phyloP scores from a whole-genome alignment of 2,329 filamentous ascomycete species.

The Pseudogymnoascus sp. region DNA sequence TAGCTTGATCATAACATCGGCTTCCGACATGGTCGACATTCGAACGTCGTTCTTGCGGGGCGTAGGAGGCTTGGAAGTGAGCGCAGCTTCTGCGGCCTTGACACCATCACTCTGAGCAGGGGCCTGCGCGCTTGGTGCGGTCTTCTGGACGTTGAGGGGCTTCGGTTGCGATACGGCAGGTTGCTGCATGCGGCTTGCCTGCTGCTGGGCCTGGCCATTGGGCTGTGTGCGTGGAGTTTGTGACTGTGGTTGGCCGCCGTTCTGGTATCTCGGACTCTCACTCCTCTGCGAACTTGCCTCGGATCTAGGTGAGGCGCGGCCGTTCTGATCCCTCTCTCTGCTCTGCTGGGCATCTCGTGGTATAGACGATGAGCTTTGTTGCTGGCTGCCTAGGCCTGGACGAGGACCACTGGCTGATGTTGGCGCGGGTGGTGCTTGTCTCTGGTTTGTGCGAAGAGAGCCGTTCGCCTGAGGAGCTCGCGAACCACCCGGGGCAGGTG shows the following conservation, averaged over 20 bases:
- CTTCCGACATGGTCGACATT: slow-evolving; percentile 98
- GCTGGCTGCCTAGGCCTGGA: slow-evolving; percentile 44
- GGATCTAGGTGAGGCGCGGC: slow-evolving; percentile 35
- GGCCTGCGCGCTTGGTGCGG: slow-evolving; percentile 36
- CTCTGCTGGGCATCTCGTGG: slow-evolving; percentile 27
- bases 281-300: slow-evolving; percentile 32
- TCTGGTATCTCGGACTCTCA: slow-evolving; percentile 34
- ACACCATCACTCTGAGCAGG: slow-evolving; percentile 56
- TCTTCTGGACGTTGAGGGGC: slow-evolving; percentile 64
- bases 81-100: slow-evolving; percentile 82
- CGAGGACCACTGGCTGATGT: slow-evolving; percentile 38
- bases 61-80: slow-evolving; percentile 72
- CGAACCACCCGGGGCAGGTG: slow-evolving; percentile 59
- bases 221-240: slow-evolving; percentile 38
- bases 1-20: slow-evolving; percentile 92
- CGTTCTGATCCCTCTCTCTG: slow-evolving; percentile 22
- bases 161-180: slow-evolving; percentile 51
- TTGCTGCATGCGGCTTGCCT: slow-evolving; percentile 49
- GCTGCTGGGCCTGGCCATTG: slow-evolving; percentile 42
- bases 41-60: slow-evolving; percentile 83
- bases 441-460: slow-evolving; percentile 58
- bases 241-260: slow-evolving; percentile 32
- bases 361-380: slow-evolving; percentile 41
- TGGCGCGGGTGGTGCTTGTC: slow-evolving; percentile 74
- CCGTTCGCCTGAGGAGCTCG: slow-evolving; percentile 49